Percentiles rank a stretch among this genome's conserved stretches.
These are phyloP conservation scores for Pharus latifolius DNA, from an alignment of 176 grass and related monocot genomes.

Conservation along the genomic window DNA sequence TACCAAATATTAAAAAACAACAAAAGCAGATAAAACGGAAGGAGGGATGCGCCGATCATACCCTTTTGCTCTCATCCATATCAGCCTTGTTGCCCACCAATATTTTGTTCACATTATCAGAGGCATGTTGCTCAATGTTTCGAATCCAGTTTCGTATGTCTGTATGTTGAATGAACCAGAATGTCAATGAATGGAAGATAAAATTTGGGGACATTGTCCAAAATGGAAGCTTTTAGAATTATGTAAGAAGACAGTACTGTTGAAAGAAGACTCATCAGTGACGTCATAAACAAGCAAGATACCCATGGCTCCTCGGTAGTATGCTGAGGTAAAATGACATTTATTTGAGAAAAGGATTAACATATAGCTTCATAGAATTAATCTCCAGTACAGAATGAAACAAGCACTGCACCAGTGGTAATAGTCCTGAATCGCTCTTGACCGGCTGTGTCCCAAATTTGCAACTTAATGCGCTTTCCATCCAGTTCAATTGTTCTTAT, in stretches of 20 bases:
- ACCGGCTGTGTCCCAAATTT: constrained; percentile 77
- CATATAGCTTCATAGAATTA: not conserved
- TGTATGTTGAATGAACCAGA: constrained; percentile 8
- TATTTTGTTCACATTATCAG: constrained; percentile 79
- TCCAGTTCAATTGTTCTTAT: constrained; percentile 75
- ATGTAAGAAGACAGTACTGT: constrained; percentile 39
- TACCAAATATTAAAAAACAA: not conserved
- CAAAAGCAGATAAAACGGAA: not conserved
- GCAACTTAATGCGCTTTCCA: constrained; percentile 56
- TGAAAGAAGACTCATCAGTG: constrained; percentile 73
- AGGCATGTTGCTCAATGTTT: constrained; percentile 75
- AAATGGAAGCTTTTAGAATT: not conserved
- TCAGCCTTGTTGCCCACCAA: constrained; percentile 82
- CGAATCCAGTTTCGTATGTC: constrained; percentile 80
- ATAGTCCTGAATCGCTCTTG: constrained; percentile 79
- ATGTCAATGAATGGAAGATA: constrained; percentile 16
- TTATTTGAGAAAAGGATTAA: not conserved
- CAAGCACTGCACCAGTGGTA: constrained; percentile 38
- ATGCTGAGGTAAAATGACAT: constrained; percentile 32
- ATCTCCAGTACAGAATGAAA: not conserved
- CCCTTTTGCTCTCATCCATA: constrained; percentile 78
- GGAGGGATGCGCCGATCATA: not conserved
- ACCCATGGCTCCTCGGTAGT: constrained; percentile 76
- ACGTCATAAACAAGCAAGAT: constrained; percentile 84
- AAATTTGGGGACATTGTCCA: not conserved